Conservation (phyloP, 208 protist species). For the Lotmaria passim region DNA sequence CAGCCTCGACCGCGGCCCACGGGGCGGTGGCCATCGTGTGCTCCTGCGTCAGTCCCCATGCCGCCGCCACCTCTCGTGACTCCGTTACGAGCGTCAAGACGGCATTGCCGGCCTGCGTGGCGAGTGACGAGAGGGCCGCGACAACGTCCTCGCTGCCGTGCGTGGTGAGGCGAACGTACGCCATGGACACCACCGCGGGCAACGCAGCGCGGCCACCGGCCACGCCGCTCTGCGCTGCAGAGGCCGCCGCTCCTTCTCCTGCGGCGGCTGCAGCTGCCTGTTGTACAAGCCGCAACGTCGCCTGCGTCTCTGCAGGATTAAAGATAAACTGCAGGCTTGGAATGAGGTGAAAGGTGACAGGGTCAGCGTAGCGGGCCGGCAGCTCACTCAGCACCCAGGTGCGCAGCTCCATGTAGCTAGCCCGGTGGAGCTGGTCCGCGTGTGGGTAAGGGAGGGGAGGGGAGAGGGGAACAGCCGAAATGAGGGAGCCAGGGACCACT, state of each 20-base stretch:
- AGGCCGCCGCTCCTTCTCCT: neutral
- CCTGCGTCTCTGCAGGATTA: slow-evolving; percentile 9
- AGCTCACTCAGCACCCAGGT: slow-evolving; percentile 41
- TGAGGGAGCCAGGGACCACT: slow-evolving; percentile 14
- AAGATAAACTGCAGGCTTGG: slow-evolving; percentile 43
- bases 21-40: slow-evolving; percentile 24
- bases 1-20: slow-evolving; percentile 13
- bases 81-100: slow-evolving; percentile 45
- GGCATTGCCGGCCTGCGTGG: slow-evolving; percentile 35
- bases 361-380: slow-evolving; percentile 43
- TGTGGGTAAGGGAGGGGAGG: neutral
- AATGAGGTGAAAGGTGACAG: slow-evolving; percentile 38
- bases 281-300: slow-evolving; percentile 19
- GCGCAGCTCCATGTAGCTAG: slow-evolving; percentile 33
- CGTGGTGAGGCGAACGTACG: slow-evolving; percentile 38
- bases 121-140: slow-evolving; percentile 35
- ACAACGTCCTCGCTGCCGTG: slow-evolving; percentile 39
- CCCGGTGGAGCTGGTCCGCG: neutral
- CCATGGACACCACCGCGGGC: slow-evolving; percentile 31
- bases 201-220: slow-evolving; percentile 10
- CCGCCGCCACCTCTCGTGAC: slow-evolving; percentile 33
- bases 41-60: slow-evolving; percentile 22
- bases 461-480: slow-evolving; percentile 11
- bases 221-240: no score
- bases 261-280: no score